Base-by-base conservation (phyloP, 2,329 filamentous ascomycete species). In the Lachnellula subtilissima region DNA sequence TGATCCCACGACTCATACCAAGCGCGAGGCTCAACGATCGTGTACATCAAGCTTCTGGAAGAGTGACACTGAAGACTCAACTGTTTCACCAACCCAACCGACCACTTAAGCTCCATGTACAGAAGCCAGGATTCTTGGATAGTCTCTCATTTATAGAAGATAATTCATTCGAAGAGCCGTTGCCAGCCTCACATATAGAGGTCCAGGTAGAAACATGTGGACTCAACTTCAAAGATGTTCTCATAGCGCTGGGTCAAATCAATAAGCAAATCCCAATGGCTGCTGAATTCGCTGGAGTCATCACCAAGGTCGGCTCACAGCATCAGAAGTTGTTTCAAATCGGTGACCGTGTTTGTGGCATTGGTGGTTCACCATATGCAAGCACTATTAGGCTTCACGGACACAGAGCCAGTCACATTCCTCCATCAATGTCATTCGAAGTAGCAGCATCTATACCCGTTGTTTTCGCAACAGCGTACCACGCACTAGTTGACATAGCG, bases 401-500 rank as follows among this genome's bases (percentile, higher is more conserved):
- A 6, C 42, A 35, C 17, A 47, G 11, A 36, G 32, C 28, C 12
- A 54, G 67, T 3, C 72, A 74, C 3, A 60, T 45, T 2, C 55
- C 65, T 63, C 64, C 43, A 62, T 66, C 15, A 50, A 53, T 60
- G 32, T 19, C 57, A 5, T 60, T 55, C 19, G 50, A 35, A 32
- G 45, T n/a, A 14, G 58, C 53, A 8, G 74, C 75, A 1, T 61
- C 73, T 14, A 63, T 73, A 6, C 74, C 75, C 0, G 72, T 75
- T 2, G 68, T 72, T 1, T 72, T 73, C 48, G 61, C 72, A 23
- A 72, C 74, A 5, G 78, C 77, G 1, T 72, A 73, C 54, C 73
- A 80, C 56, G 72, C 71, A 3, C 64, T 82, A 7, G 63, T 70
- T 9, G 65, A 75, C 28, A 53, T 76, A 8, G 76, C 70, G 12